Percentiles rank a stretch among this genome's conserved stretches.
These are phyloP conservation scores for Fusarium foetens DNA, from an alignment of 2,329 filamentous ascomycete species.

Conservation along the genomic window DNA sequence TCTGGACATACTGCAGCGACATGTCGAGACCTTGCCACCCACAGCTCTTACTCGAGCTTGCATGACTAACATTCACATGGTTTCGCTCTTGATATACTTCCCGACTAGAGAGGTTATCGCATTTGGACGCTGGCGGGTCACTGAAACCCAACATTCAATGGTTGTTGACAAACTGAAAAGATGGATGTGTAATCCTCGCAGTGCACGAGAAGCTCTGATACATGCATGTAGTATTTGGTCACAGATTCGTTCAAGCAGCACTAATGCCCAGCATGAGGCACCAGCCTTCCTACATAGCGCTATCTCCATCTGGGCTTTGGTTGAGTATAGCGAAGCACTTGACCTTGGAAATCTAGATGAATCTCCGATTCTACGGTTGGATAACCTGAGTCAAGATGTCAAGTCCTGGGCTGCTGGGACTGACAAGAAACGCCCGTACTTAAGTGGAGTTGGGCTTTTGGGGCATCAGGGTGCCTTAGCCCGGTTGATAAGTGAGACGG, in stretches of 20 bases:
- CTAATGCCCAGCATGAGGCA: neutral
- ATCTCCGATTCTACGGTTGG: neutral
- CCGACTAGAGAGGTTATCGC: neutral
- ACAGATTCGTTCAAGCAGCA: neutral
- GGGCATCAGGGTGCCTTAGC: neutral
- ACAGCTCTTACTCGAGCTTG: neutral
- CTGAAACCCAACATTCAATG: neutral
- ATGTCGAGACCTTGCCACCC: neutral
- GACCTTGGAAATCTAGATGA: neutral
- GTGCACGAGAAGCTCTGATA: neutral
- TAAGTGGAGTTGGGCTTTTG: neutral
- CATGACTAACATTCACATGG: neutral
- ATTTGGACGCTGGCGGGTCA: neutral
- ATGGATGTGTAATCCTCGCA: neutral
- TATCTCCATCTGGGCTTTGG: neutral
- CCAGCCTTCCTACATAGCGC: neutral
- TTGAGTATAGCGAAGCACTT: neutral
- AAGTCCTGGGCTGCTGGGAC: neutral
- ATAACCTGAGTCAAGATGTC: neutral
- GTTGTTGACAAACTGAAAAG: neutral
- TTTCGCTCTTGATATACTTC: neutral
- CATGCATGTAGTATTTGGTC: neutral
- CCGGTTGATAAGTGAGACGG: neutral
- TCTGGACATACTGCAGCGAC: neutral
- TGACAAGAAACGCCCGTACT: neutral